phyloP scores from a whole-genome alignment of 2,329 filamentous ascomycete genomes.

The Cladosporium phlei region DNA sequence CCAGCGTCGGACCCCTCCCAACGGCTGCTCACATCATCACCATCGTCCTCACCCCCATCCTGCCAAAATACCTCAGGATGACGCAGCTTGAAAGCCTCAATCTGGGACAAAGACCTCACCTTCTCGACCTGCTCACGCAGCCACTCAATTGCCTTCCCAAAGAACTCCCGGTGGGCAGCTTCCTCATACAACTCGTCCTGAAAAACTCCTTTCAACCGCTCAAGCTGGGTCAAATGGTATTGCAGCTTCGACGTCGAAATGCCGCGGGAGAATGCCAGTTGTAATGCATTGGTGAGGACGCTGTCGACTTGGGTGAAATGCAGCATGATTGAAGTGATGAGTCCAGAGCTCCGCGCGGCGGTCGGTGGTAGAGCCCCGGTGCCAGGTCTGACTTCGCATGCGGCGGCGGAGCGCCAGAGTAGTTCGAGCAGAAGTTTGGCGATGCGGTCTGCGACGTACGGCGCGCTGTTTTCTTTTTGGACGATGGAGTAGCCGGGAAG shows the following conservation, averaged over 20 bases:
- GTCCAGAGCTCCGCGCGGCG: no score
- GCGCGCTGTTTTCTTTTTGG: neutral
- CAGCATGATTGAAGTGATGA: neutral
- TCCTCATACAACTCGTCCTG: no score
- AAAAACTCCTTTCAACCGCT: neutral
- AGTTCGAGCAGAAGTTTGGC: slow-evolving; percentile 19
- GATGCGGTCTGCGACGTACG: slow-evolving; percentile 18
- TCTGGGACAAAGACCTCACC: no score
- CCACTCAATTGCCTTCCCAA: slow-evolving; percentile 1
- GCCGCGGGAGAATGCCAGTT: neutral
- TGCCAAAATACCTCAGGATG: no score
- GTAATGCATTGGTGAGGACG: slow-evolving; percentile 15
- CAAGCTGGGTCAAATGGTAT: slow-evolving; percentile 6
- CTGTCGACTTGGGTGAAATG: slow-evolving; percentile 18
- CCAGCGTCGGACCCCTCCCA: neutral
- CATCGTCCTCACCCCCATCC: no score
- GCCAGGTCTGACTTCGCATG: slow-evolving; percentile 18
- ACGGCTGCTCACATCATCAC: neutral
- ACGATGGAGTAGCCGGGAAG: neutral
- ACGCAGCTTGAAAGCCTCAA: no score
- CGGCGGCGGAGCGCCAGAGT: slow-evolving; percentile 16
- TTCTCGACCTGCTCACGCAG: slow-evolving; percentile 12
- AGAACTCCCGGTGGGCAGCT: neutral
- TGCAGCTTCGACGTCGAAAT: slow-evolving; percentile 2
- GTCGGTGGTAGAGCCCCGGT: no score